These are phyloP conservation scores for Penicillium sp. DNA, from an alignment of 2,329 filamentous ascomycete genomes.

Conservation along the genomic window DNA sequence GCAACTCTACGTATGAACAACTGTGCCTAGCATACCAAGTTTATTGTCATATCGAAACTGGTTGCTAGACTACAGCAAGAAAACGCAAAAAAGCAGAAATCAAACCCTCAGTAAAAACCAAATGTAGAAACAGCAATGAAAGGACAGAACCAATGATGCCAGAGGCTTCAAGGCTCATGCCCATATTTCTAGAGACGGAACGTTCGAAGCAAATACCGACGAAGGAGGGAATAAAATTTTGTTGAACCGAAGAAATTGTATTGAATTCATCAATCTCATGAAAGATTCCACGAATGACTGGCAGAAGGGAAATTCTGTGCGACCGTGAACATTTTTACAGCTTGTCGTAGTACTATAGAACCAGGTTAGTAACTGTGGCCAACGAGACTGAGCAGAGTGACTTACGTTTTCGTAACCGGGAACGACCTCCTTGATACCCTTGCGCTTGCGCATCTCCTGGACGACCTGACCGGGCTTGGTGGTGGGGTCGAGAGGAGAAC, in stretches of 20 bases:
- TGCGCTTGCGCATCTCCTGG: slow-evolving; percentile 89
- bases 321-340: slow-evolving; percentile 57
- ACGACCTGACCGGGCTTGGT: slow-evolving; percentile 78
- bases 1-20: not conserved
- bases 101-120: slow-evolving; percentile 11
- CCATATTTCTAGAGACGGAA: slow-evolving; percentile 24
- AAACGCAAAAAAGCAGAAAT: slow-evolving; percentile 7
- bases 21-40: slow-evolving; percentile 23
- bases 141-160: slow-evolving; percentile 11
- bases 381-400: slow-evolving; percentile 23
- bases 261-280: slow-evolving; percentile 40
- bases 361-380: slow-evolving; percentile 15
- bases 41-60: slow-evolving; percentile 28
- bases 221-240: slow-evolving; percentile 24
- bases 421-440: slow-evolving; percentile 96
- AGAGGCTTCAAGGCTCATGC: slow-evolving; percentile 6
- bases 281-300: slow-evolving; percentile 31
- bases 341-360: slow-evolving; percentile 89
- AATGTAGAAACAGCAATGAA: slow-evolving; percentile 21
- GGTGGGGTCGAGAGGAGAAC: slow-evolving; percentile 74
- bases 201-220: slow-evolving; percentile 18
- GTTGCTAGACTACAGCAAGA: slow-evolving; percentile 21
- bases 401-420: slow-evolving; percentile 92
- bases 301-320: slow-evolving; percentile 36
- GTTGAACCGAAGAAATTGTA: slow-evolving; percentile 28